Conservation (phyloP, 257 asterid genomes). For the Jaltomata sinuosa region DNA sequence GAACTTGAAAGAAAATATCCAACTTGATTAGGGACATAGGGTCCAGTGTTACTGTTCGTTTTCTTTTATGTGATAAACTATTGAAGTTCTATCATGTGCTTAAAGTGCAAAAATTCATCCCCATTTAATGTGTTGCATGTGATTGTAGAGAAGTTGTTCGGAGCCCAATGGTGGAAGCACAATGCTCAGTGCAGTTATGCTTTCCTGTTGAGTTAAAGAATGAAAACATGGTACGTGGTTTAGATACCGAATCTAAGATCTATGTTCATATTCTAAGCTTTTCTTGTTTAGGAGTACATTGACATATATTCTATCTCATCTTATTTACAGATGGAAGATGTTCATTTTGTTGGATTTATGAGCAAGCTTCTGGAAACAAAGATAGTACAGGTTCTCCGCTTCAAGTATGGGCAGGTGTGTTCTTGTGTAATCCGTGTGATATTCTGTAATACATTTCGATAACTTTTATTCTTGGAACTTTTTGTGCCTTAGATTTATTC, state of each 20-base stretch:
- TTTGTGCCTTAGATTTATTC: slow-evolving; percentile 58
- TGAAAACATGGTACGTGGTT: slow-evolving; percentile 52
- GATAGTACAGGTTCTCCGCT: slow-evolving; percentile 87
- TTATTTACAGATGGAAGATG: slow-evolving; percentile 63
- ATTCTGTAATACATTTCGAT: not conserved
- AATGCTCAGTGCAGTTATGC: slow-evolving; percentile 92
- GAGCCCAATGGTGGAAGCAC: slow-evolving; percentile 98
- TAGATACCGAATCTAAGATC: not conserved
- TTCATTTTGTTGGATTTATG: slow-evolving; percentile 76
- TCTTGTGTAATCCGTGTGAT: slow-evolving; percentile 1
- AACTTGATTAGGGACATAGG: not conserved
- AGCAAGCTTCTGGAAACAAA: slow-evolving; percentile 95
- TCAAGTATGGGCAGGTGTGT: slow-evolving; percentile 81
- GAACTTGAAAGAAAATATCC: not conserved
- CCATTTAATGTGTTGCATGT: slow-evolving; percentile 12
- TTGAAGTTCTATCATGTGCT: not conserved
- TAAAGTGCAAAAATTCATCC: not conserved
- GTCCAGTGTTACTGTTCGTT: not conserved
- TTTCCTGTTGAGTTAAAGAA: slow-evolving; percentile 84
- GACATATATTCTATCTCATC: slow-evolving; percentile 7
- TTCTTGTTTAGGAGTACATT: not conserved
- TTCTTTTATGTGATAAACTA: not conserved
- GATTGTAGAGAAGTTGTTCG: slow-evolving; percentile 72
- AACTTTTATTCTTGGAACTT: slow-evolving; percentile 10
- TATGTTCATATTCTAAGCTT: not conserved